Evolutionary conservation across 2,329 filamentous ascomycete species (phyloP).

Genomic region (Alternaria longipes): DNA sequence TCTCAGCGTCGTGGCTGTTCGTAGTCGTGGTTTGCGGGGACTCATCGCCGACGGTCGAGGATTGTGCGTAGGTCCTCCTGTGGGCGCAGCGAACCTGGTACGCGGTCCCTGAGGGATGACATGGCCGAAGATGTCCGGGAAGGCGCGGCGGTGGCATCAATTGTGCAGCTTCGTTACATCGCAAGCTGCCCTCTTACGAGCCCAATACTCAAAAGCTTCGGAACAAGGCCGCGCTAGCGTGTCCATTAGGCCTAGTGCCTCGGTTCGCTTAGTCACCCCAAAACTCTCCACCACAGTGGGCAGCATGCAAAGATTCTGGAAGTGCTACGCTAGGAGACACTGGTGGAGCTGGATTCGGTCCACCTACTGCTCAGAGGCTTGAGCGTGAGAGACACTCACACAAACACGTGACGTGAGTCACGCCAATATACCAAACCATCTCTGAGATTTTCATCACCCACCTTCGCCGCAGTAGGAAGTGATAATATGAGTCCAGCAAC

Average conservation of each 20-base stretch:
- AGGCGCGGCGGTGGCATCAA: conserved; percentile 58
- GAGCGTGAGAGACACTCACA: not conserved
- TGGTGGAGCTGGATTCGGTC: not conserved
- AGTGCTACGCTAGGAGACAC: conserved; percentile 3
- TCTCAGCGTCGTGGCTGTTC: not conserved
- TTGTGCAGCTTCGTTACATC: conserved; percentile 47
- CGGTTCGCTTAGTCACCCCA: conserved; percentile 33
- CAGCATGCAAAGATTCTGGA: not conserved
- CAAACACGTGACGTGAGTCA: conserved; percentile 16
- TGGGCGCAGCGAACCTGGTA: conserved; percentile 46
- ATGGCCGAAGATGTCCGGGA: conserved; percentile 54
- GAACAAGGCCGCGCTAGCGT: conserved; percentile 18
- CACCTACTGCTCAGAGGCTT: not conserved
- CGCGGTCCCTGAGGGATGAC: conserved; percentile 53
- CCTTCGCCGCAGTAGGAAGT: conserved; percentile 1
- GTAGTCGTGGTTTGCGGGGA: conserved; percentile 9
- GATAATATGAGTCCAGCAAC: conserved; percentile 33
- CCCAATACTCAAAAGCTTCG: conserved; percentile 31
- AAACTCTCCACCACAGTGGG: conserved; percentile 19
- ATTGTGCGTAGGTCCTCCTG: conserved; percentile 26
- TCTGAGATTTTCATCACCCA: conserved; percentile 3
- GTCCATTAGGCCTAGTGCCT: conserved; percentile 18
- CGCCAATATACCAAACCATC: not conserved
- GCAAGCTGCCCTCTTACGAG: conserved; percentile 30
- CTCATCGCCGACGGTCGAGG: conserved; percentile 23